A percentile compares a stretch with the other conserved stretches of the same genome.
Evolutionary conservation across 768 basidiomycete species (phyloP).

Genomic region (Hebeloma cylindrosporum): DNA sequence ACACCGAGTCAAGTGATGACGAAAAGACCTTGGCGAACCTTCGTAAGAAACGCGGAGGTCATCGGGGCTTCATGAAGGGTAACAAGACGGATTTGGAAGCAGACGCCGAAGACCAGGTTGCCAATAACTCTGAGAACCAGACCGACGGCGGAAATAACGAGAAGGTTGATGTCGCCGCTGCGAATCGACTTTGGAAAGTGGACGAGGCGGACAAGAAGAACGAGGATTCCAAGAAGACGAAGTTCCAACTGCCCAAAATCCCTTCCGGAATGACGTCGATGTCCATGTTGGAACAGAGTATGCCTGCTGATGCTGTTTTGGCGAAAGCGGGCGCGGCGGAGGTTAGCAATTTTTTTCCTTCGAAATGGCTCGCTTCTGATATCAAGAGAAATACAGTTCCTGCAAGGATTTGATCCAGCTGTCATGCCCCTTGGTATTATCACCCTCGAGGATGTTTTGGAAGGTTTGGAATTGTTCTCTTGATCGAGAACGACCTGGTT

Average conservation of each 20-base stretch:
- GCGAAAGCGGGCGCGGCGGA: constrained; percentile 74
- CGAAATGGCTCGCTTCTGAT: too few species aligned
- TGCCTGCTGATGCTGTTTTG: constrained; percentile 87
- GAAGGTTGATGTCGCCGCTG: not conserved
- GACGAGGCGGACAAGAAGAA: constrained; percentile 12
- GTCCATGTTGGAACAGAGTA: constrained; percentile 69
- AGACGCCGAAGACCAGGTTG: constrained; percentile 26
- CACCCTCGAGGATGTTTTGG: constrained; percentile 89
- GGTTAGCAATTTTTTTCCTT: constrained; percentile 43
- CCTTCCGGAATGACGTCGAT: constrained; percentile 44
- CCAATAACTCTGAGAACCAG: not conserved
- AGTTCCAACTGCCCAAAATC: constrained; percentile 42
- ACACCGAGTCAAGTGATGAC: constrained; percentile 35
- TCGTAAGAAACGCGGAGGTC: constrained; percentile 18
- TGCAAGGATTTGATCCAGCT: constrained; percentile 79
- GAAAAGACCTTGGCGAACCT: constrained; percentile 27
- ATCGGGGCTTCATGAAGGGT: constrained; percentile 16
- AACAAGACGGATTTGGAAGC: constrained; percentile 23
- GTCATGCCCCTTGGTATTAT: constrained; percentile 89
- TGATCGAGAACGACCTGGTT: not conserved
- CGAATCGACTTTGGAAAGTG: too few species aligned
- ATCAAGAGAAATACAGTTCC: too few species aligned
- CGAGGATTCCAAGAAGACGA: constrained; percentile 29
- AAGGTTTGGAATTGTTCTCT: constrained; percentile 48
- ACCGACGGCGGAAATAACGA: not conserved